Base-by-base conservation (phyloP, 1,284 basidiomycete genomes). In the Pseudozyma sp. region DNA sequence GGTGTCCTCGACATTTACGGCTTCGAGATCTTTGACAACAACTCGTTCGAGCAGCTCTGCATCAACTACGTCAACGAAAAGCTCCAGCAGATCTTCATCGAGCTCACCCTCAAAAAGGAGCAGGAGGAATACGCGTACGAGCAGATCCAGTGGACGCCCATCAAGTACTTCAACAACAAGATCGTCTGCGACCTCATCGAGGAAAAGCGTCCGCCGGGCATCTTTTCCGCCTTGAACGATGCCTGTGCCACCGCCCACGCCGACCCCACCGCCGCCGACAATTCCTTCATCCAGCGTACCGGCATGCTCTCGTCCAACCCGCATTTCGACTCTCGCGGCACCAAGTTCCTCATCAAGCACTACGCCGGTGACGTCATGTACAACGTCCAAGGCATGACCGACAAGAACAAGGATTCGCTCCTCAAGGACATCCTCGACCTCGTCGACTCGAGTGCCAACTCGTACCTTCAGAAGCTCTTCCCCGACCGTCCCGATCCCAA, bases 41-140 rank as follows among this genome's bases (percentile, higher is more conserved):
- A 99, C 86, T 97, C 94, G 7, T 98, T 98, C 84, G 96, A 98
- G 84, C 94, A 99, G 86, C 90, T 99, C 19, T 99, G 97, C 87
- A 99, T 99, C 89, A 99, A 99, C 87, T 99, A 99, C 82, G 97
- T 99, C 87, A 99, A 99, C 88, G 97, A 99, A 86, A 98, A 98
- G 86, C 89, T 86, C 30, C 95, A 97, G 80, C 97, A 99, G 85
- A 80, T 99, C 84, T 99, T 99, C 86, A 99, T 99, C 83, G 95
- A 99, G 85, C 88, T 99, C 52, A 99, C 97, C 0, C 88, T 99
- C 80, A 99, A 99, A 88, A 94, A 95, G 13, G 97, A 99, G 85
- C 97, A 99, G 86, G 97, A 99, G 84, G 97, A 99, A 86, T 99
- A 99, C 82, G 94, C 96, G 19, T 89, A 92, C 68, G 96, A 99